Conservation (phyloP, 345 rosid species). For the Salix purpurea region DNA sequence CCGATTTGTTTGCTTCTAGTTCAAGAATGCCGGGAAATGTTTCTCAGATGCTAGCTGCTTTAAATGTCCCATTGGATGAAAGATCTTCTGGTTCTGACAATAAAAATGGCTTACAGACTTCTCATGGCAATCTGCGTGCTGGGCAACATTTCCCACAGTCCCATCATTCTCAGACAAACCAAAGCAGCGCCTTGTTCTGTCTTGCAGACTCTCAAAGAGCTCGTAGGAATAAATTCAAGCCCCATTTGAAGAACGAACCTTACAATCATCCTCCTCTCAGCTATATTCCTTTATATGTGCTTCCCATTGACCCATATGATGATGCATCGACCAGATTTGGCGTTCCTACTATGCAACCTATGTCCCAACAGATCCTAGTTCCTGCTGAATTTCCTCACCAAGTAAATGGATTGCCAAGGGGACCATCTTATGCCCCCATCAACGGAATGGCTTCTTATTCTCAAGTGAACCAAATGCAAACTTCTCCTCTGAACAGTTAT, state of each 20-base stretch:
- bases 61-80: background rate
- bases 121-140: background rate
- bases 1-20: constrained; percentile 2
- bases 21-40: constrained; percentile 3
- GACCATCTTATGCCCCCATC: background rate
- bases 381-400: constrained; percentile 7
- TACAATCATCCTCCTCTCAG: background rate
- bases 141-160: constrained; percentile 3
- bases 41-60: background rate
- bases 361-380: constrained; percentile 4
- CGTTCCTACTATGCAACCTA: background rate
- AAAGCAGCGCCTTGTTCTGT: constrained; percentile 2
- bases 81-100: constrained; percentile 3
- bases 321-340: constrained; percentile 9
- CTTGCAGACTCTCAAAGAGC: background rate
- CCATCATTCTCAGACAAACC: constrained; percentile 12
- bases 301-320: background rate
- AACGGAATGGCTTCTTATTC: background rate
- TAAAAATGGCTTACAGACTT: background rate
- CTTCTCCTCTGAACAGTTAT: background rate
- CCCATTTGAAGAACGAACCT: background rate
- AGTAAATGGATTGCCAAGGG: background rate
- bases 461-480: constrained; percentile 2
- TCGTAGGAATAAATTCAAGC: background rate
- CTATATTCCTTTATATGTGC: background rate